Base-by-base conservation (phyloP, 176 grass and related monocot genomes). In the Zea mays region DNA sequence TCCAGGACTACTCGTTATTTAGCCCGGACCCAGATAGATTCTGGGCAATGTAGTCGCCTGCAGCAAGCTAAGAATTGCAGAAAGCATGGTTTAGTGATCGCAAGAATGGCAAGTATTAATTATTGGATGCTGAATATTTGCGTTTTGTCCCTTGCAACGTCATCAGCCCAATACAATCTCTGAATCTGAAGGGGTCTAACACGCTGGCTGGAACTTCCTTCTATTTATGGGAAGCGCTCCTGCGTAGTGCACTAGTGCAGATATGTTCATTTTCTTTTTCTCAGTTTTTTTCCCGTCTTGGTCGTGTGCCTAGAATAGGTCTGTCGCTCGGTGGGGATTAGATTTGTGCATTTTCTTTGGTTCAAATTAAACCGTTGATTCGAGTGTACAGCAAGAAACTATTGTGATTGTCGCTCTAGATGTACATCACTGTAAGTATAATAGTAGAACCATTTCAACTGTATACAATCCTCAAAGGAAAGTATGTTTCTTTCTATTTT, bases 21-120 rank as follows among this genome's bases (percentile, higher is more conserved):
- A 98, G 89, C 74, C 62, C 71, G 33, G 83, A 98, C 44, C 87
- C 90, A 2, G 96, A 98, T 44, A 98, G 89, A 89, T 98, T 98
- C 72, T 98, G 96, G 96, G 65, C 91, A 43, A 95, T 95, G 87
- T 95, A 88, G 56, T 36, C 2, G 1, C 47, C 0, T 13, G 42
- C 13, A 36, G 10, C 64, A 71, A 43, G 20, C 46, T 45, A 34
- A 74, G 7, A 63, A 34, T 54, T 44, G 62, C 56, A n/a, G 74
- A 76, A 79, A 69, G 3, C 70, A 27, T 74, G 7, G 43, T 52
- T 45, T 60, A 20, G 54, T 79, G 36, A 46, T 57, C 54, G 40
- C 17, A n/a, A 64, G 1, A 62, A 46, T 61, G 43, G 43, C 54
- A 33, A 60, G 3, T 76, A 17, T 74, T 20, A 62, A 68, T 27